A percentile compares a stretch with the other conserved stretches of the same genome.
These are phyloP conservation scores for Tricholoma furcatifolium DNA, from an alignment of 768 basidiomycete genomes.

Conservation along the genomic window DNA sequence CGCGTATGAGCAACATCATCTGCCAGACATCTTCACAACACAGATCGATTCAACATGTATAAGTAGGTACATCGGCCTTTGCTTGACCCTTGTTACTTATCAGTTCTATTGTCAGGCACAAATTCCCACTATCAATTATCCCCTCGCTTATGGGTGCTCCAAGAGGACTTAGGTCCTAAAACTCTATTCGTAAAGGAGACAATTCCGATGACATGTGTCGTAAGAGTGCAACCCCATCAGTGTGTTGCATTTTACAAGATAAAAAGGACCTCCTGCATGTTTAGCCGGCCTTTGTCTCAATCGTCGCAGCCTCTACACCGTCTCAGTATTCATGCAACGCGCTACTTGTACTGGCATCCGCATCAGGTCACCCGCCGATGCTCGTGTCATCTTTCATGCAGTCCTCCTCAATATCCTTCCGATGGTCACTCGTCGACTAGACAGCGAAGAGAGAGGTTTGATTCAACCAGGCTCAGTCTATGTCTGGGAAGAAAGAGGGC, in stretches of 20 bases:
- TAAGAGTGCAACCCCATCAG: slow-evolving; percentile 41
- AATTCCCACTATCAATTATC: slow-evolving; percentile 31
- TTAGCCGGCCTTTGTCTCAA: slow-evolving; percentile 4
- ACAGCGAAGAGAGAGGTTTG: slow-evolving; percentile 70
- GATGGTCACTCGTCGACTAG: slow-evolving; percentile 74
- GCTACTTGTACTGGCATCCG: slow-evolving; percentile 52
- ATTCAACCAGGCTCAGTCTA: slow-evolving; percentile 77
- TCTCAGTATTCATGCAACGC: slow-evolving; percentile 38
- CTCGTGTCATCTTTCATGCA: slow-evolving; percentile 70
- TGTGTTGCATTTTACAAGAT: slow-evolving; percentile 35
- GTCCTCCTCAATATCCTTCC: slow-evolving; percentile 67
- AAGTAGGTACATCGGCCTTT: slow-evolving; percentile 9
- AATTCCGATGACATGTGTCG: slow-evolving; percentile 33
- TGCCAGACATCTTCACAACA: too few species aligned
- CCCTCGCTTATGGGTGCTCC: slow-evolving; percentile 31
- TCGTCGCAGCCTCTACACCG: background rate
- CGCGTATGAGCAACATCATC: background rate
- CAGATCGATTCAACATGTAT: background rate
- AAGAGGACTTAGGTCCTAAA: slow-evolving; percentile 40
- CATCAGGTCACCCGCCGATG: slow-evolving; percentile 51
- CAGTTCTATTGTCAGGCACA: slow-evolving; percentile 25
- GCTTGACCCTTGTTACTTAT: slow-evolving; percentile 13
- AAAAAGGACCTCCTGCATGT: slow-evolving; percentile 29
- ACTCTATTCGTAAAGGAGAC: slow-evolving; percentile 42
- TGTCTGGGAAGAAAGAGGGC: slow-evolving; percentile 83